Conservation (phyloP, 2,329 filamentous ascomycete genomes). For the Tolypocladium album region DNA sequence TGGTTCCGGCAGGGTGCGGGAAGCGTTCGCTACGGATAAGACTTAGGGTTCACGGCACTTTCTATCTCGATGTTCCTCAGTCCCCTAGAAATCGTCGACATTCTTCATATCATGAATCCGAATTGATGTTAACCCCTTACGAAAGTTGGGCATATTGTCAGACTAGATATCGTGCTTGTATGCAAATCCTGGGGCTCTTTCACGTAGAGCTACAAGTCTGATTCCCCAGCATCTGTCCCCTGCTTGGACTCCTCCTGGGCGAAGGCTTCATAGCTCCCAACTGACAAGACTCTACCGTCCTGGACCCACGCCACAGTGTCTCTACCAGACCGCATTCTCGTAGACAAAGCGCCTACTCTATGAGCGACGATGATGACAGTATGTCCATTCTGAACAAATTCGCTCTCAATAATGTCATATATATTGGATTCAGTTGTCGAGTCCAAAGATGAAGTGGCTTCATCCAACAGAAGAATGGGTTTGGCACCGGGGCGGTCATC, state of each 20-base stretch:
- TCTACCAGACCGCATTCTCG: background rate
- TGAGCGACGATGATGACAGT: background rate
- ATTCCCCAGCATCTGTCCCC: background rate
- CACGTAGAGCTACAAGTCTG: background rate
- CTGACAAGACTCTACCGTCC: background rate
- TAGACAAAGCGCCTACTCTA: background rate
- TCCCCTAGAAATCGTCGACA: background rate
- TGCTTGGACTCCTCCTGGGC: background rate
- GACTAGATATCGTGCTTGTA: background rate
- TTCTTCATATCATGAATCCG: background rate
- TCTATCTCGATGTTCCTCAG: background rate
- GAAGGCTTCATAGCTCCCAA: background rate
- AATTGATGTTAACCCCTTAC: background rate
- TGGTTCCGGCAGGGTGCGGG: constrained; percentile 55
- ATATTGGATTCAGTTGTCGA: background rate
- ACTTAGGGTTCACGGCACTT: background rate
- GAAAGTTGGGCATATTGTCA: background rate
- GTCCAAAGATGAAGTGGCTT: background rate
- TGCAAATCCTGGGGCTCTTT: background rate
- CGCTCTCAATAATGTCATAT: background rate
- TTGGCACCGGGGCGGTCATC: background rate
- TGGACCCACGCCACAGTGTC: background rate
- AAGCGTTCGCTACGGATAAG: constrained; percentile 31
- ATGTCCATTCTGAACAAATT: background rate
- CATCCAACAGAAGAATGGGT: background rate